phyloP scores from a whole-genome alignment of 2,329 filamentous ascomycete species.

The Hirsutella rhossiliensis region DNA sequence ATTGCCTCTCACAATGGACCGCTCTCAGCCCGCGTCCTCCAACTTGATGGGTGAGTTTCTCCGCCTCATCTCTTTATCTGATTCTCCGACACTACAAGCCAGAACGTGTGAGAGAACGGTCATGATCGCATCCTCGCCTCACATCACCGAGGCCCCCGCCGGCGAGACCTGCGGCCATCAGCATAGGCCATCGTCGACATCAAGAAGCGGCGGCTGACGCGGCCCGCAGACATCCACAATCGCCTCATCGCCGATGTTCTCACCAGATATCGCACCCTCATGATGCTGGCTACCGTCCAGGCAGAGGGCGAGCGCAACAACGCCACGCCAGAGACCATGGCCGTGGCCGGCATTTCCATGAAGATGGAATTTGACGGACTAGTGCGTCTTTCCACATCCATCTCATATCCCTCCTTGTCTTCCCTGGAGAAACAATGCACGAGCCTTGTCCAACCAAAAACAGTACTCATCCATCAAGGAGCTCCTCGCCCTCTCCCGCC shows the following conservation, averaged over 20 bases:
- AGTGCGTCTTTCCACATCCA: constrained; percentile 10
- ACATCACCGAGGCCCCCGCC: no score
- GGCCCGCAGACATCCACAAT: constrained; percentile 28
- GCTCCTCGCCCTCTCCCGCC: constrained; percentile 28
- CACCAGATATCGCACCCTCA: constrained; percentile 29
- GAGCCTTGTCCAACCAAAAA: fast-evolving
- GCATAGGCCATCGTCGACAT: background rate
- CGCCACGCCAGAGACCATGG: constrained; percentile 27
- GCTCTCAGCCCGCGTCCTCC: constrained; percentile 17
- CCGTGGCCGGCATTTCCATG: constrained; percentile 30
- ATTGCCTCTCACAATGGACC: constrained; percentile 16
- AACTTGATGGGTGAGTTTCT: constrained; percentile 23
- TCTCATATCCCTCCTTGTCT: background rate
- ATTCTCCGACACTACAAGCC: no score
- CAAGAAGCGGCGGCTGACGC: background rate
- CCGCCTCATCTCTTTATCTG: background rate
- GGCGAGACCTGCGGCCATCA: no score
- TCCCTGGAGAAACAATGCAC: background rate
- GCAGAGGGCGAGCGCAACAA: constrained; percentile 25
- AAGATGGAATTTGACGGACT: constrained; percentile 33
- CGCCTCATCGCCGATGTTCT: constrained; percentile 32
- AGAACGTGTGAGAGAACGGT: no score
- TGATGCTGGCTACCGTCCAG: constrained; percentile 30
- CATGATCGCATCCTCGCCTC: background rate
- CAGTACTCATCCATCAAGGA: constrained; percentile 32